Percentiles rank a stretch among this genome's conserved stretches.
phyloP scores from a whole-genome alignment of 2,329 filamentous ascomycete species.

The Colletotrichum nymphaeae region DNA sequence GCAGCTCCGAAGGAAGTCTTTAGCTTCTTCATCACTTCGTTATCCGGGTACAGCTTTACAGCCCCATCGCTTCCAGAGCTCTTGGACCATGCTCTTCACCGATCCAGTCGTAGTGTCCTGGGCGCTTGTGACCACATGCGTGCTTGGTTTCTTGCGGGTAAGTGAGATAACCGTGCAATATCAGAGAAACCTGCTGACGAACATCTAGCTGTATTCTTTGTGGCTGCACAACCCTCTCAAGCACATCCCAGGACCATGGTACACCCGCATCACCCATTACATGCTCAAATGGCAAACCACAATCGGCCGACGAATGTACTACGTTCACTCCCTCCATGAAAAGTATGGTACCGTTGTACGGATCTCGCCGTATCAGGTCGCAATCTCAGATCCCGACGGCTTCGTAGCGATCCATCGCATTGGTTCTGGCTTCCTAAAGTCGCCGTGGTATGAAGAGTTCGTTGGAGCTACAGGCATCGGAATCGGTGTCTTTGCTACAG shows the following conservation, averaged over 20 bases:
- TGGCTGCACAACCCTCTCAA: neutral
- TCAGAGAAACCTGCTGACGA: neutral
- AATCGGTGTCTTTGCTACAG: slow-evolving; percentile 5
- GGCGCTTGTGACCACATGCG: neutral
- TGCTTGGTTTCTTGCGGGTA: neutral
- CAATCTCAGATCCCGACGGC: slow-evolving; percentile 12
- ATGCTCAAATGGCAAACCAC: slow-evolving; percentile 9
- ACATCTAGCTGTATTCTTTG: neutral
- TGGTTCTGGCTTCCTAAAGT: slow-evolving; percentile 20
- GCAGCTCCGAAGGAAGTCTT: neutral
- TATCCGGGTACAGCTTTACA: neutral
- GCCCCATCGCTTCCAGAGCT: neutral
- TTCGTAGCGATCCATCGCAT: slow-evolving; percentile 25
- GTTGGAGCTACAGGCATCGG: neutral
- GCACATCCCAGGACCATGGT: slow-evolving; percentile 26
- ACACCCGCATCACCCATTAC: slow-evolving; percentile 18
- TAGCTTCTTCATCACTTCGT: neutral
- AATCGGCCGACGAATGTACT: slow-evolving; percentile 14
- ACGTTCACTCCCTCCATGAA: slow-evolving; percentile 12
- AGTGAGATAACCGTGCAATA: neutral
- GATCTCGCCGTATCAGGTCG: slow-evolving; percentile 23
- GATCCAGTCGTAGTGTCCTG: neutral
- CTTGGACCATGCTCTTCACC: neutral
- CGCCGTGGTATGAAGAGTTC: slow-evolving; percentile 3
- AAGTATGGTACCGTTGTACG: slow-evolving; percentile 18